These are phyloP conservation scores for Gentiana macrophylla DNA, from an alignment of 257 asterid species.

Conservation along the genomic window DNA sequence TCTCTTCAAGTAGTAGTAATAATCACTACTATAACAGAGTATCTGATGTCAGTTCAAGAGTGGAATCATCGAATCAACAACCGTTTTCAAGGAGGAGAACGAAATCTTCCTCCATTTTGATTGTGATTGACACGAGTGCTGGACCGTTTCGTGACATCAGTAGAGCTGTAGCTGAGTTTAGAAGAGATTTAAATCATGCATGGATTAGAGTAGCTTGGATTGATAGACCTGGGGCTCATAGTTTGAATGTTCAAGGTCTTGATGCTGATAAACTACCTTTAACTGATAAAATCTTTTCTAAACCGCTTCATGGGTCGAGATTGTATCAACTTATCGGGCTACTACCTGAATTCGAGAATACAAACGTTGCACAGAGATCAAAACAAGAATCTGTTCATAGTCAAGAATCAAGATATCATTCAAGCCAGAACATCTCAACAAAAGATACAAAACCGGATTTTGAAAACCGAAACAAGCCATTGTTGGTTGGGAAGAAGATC, in stretches of 20 bases:
- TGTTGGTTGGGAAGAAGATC: constrained; percentile 8
- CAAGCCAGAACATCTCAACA: neutral
- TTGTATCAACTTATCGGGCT: constrained; percentile 6
- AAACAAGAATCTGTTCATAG: neutral
- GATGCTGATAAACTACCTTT: neutral
- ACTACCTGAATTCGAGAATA: constrained; percentile 8
- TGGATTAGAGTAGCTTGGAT: constrained; percentile 9
- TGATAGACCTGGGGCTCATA: constrained; percentile 4
- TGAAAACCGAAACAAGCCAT: constrained; percentile 3
- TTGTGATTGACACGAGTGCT: constrained; percentile 15
- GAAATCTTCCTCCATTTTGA: constrained; percentile 1
- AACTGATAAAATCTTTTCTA: constrained; percentile 6
- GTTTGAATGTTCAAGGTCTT: neutral
- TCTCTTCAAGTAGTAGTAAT: neutral
- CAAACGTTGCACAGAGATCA: neutral
- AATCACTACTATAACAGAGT: neutral
- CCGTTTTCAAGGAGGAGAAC: constrained; percentile 4
- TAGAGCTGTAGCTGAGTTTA: constrained; percentile 10
- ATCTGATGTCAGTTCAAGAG: constrained; percentile 7
- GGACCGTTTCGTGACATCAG: constrained; percentile 2
- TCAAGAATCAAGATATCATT: neutral
- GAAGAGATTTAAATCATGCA: constrained; percentile 2
- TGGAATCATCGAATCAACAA: neutral
- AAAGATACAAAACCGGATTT: neutral
- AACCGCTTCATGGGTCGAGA: constrained; percentile 12